phyloP scores from a whole-genome alignment of 83 land plant genomes.

The Thuja plicata region DNA sequence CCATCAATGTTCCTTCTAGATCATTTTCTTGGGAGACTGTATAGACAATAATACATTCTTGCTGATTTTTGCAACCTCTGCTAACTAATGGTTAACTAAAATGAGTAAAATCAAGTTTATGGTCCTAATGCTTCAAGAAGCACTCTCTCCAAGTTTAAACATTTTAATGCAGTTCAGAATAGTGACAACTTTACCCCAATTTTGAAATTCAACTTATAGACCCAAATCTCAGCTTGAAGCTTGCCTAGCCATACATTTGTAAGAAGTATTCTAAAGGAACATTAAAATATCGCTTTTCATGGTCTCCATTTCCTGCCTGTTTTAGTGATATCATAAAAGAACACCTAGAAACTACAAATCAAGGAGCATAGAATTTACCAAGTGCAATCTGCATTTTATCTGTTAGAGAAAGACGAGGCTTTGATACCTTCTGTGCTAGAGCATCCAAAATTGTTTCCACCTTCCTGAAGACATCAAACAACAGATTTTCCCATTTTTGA shows the following conservation, averaged over 20 bases:
- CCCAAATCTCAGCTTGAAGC: neutral
- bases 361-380: slow-evolving; percentile 44
- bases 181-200: neutral
- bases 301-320: neutral
- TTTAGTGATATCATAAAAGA: neutral
- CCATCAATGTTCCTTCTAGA: neutral
- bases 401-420: slow-evolving; percentile 69
- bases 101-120: neutral
- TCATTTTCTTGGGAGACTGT: neutral
- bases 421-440: slow-evolving; percentile 73
- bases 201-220: neutral
- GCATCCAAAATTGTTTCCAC: slow-evolving; percentile 70
- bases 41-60: neutral
- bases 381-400: slow-evolving; percentile 94
- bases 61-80: neutral
- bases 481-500: neutral
- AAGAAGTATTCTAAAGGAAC: neutral
- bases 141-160: neutral
- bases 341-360: neutral
- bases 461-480: slow-evolving; percentile 46
- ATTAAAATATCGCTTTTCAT: neutral
- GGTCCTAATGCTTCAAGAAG: neutral
- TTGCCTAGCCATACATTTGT: neutral
- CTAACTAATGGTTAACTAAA: neutral
- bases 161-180: neutral